A percentile compares a stretch with the other conserved stretches of the same genome.
These are phyloP conservation scores for Scytalidium lignicola DNA, from an alignment of 2,329 filamentous ascomycete species.

Conservation along the genomic window DNA sequence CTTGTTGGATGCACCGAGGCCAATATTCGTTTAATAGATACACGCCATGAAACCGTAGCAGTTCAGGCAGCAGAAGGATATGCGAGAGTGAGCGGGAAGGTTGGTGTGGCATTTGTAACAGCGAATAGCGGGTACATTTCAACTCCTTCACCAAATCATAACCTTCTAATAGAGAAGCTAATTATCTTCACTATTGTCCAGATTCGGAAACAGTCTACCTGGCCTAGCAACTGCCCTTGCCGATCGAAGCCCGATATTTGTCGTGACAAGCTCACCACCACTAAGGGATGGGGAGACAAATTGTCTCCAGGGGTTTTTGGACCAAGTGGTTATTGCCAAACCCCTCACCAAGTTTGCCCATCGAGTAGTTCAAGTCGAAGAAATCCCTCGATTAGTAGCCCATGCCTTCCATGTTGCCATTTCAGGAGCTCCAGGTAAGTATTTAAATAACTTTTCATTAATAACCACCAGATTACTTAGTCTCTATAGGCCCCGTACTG, in stretches of 20 bases:
- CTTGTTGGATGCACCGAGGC: conserved; percentile 35
- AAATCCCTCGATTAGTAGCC: conserved; percentile 39
- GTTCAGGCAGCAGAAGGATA: conserved; percentile 43
- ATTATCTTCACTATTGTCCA: conserved; percentile 17
- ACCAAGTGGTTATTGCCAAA: conserved; percentile 38
- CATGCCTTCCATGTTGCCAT: conserved; percentile 35
- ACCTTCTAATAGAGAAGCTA: conserved; percentile 4
- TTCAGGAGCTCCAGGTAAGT: conserved; percentile 31
- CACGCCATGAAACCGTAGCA: conserved; percentile 41
- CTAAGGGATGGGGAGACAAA: conserved; percentile 41
- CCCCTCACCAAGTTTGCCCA: conserved; percentile 41
- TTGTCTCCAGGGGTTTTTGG: conserved; percentile 39
- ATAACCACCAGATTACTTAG: background rate
- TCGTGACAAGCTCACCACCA: conserved; percentile 38
- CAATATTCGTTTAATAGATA: conserved; percentile 31
- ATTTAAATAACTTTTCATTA: background rate
- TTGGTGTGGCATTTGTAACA: conserved; percentile 41
- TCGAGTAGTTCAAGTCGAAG: conserved; percentile 36
- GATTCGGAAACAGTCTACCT: conserved; percentile 40
- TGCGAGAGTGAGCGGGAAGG: conserved; percentile 36
- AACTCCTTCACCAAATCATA: background rate
- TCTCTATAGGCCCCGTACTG: conserved; percentile 24
- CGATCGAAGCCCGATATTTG: conserved; percentile 39
- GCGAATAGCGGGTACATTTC: conserved; percentile 44
- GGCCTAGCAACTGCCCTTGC: conserved; percentile 35